Conservation (phyloP, 2,329 filamentous ascomycete genomes). For the Alternaria triticimaculans region DNA sequence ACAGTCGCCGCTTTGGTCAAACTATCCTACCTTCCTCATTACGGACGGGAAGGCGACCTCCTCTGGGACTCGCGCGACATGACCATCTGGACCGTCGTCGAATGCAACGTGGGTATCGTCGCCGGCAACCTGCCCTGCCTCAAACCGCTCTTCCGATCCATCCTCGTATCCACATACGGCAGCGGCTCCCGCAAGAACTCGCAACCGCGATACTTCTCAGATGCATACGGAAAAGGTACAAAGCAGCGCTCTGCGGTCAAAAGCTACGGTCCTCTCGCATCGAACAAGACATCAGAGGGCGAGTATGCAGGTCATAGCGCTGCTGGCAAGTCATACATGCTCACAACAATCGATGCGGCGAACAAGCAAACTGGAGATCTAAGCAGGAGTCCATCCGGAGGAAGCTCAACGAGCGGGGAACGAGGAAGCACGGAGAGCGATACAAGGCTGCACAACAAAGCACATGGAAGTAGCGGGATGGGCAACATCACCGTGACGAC, state of each 20-base stretch:
- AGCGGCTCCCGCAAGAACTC: constrained; percentile 23
- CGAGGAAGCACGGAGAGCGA: constrained; percentile 12
- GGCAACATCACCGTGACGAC: constrained; percentile 19
- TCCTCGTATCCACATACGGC: constrained; percentile 44
- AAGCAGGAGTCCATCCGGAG: constrained; percentile 2
- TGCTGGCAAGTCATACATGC: constrained; percentile 14
- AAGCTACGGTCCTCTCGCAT: constrained; percentile 12
- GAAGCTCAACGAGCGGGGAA: constrained; percentile 1
- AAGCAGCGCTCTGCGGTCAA: constrained; percentile 11
- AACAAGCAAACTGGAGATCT: not conserved
- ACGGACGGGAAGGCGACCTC: constrained; percentile 48
- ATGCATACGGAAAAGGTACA: constrained; percentile 27
- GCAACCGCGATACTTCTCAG: constrained; percentile 17
- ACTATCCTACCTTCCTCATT: constrained; percentile 41
- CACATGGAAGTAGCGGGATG: not conserved
- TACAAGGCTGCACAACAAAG: not conserved
- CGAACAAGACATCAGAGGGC: constrained; percentile 1
- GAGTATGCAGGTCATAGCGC: constrained; percentile 1
- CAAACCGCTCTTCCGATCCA: constrained; percentile 50
- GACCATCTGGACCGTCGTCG: constrained; percentile 56
- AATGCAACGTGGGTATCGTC: constrained; percentile 54
- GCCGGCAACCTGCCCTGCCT: constrained; percentile 54
- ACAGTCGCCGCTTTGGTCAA: constrained; percentile 54
- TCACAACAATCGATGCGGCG: constrained; percentile 15
- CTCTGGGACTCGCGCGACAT: constrained; percentile 55